Percentiles rank a stretch among this genome's conserved stretches.
Evolutionary conservation across 1,284 basidiomycete genomes (phyloP).

Genomic region (Heimioporus retisporus): DNA sequence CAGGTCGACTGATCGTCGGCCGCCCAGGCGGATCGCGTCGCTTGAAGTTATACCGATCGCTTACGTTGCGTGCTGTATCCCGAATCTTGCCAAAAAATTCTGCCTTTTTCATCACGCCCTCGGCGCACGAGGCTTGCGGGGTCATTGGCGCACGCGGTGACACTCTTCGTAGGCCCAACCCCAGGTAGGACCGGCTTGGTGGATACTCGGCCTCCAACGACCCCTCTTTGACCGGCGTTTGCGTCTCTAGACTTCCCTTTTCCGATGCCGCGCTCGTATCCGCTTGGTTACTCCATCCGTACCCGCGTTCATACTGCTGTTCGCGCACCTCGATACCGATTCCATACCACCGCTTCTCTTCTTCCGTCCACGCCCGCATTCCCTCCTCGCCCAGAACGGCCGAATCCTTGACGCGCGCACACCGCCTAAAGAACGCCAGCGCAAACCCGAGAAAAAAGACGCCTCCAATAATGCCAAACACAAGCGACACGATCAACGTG

Average conservation of each 20-base stretch:
- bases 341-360: conserved; percentile 76
- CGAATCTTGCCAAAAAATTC: conserved; percentile 72
- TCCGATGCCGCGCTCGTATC: conserved; percentile 40
- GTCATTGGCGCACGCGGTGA: conserved; percentile 36
- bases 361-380: conserved; percentile 62
- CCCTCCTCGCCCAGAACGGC: conserved; percentile 69
- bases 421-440: conserved; percentile 66
- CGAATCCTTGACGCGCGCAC: conserved; percentile 65
- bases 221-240: conserved; percentile 28
- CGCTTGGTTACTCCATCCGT: conserved; percentile 44
- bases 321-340: conserved; percentile 52
- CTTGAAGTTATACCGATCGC: conserved; percentile 58
- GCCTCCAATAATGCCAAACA: conserved; percentile 72
- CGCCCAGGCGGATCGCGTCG: conserved; percentile 49
- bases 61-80: conserved; percentile 72
- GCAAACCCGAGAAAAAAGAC: conserved; percentile 63
- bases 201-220: conserved; percentile 37
- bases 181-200: conserved; percentile 47
- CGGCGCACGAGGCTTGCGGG: conserved; percentile 40
- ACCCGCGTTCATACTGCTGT: conserved; percentile 31
- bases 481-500: conserved; percentile 67
- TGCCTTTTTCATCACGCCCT: conserved; percentile 71
- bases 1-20: conserved; percentile 64
- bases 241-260: conserved; percentile 39
- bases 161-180: conserved; percentile 61